Evolutionary conservation across 495 filamentous ascomycete species (phyloP), one percentile per base, ranked within the genome.

Genomic region (Podospora tetraspora): DNA sequence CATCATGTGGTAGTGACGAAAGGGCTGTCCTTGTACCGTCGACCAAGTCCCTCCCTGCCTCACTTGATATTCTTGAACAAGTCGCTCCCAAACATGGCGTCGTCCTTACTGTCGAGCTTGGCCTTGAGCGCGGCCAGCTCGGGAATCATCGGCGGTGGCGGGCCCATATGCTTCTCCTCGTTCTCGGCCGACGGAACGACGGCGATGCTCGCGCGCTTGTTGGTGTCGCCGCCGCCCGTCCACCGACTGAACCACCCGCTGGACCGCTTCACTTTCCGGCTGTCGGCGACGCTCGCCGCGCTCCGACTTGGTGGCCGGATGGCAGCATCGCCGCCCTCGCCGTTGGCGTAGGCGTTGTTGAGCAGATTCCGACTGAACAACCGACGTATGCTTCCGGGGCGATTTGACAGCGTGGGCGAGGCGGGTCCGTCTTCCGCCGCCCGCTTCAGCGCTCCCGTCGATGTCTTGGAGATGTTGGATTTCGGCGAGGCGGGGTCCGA

Each of bases 111-210:
- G 16, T 76, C 72, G 58, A 82, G 72, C 71, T 83, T 82, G 24
- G 82, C 76, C 72, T 85, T 83, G 63, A 87, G 77, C 34, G 79
- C 80, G 68, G 77, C 82, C 67, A 88, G 79, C 66, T 89, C 85
- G 60, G 87, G 87, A 57, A 89, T 81, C 79, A 83, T 87, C 21
- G 87, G 87, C 13, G 86, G 85, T 59, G 87, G 86, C 13, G 84
- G 80, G 57, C 80, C 80, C 62, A 70, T 73, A 25, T 81, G 77
- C 61, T 80, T 79, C 59, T 77, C 78, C 62, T 76, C 70, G 43
- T 2, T 52, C 62, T 77, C 76, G 57, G 66, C 77, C 43, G 68
- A 68, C 25, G 75, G 66, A 21, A 67, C 58, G 10, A 70, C 66
- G 8, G 66, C 32, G 12, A 66, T 62, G 66, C 76, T 76, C 12